These are phyloP conservation scores for Fusarium praegraminearum DNA, from an alignment of 2,329 filamentous ascomycete genomes.

Conservation along the genomic window DNA sequence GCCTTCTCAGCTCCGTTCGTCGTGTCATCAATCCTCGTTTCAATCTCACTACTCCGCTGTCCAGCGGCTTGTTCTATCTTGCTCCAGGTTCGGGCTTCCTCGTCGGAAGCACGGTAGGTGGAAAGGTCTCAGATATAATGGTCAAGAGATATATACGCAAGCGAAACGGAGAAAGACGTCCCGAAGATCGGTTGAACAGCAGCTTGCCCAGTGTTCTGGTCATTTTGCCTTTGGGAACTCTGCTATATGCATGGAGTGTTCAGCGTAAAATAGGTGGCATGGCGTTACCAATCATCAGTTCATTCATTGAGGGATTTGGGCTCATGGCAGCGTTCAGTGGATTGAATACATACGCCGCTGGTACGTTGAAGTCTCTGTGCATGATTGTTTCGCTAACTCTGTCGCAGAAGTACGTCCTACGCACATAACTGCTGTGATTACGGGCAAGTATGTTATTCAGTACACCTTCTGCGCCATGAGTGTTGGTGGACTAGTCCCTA, in stretches of 20 bases:
- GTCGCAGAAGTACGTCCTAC: constrained; percentile 36
- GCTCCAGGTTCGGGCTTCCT: constrained; percentile 76
- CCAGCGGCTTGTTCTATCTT: constrained; percentile 76
- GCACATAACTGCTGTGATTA: constrained; percentile 45
- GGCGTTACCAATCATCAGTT: constrained; percentile 51
- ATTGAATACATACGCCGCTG: constrained; percentile 56
- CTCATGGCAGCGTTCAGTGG: constrained; percentile 55
- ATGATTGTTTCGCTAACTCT: neutral
- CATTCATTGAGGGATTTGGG: constrained; percentile 52
- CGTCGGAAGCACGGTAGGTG: constrained; percentile 73
- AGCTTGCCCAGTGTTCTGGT: constrained; percentile 49
- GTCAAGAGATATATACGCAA: constrained; percentile 56
- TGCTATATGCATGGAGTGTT: constrained; percentile 55
- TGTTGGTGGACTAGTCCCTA: constrained; percentile 43
- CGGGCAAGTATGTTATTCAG: constrained; percentile 45
- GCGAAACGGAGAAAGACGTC: constrained; percentile 49
- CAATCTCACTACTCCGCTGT: constrained; percentile 69
- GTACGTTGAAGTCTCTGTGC: constrained; percentile 25
- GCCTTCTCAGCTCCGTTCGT: constrained; percentile 70
- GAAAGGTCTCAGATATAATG: constrained; percentile 58
- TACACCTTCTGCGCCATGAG: constrained; percentile 46
- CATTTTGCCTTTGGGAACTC: constrained; percentile 48
- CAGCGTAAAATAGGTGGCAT: constrained; percentile 51
- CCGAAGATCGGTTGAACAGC: constrained; percentile 51
- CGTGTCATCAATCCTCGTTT: constrained; percentile 79